A percentile compares a stretch with the other conserved stretches of the same genome.
These are phyloP conservation scores for Phoenix dactylifera DNA, from an alignment of 176 grass and related monocot species.

Conservation along the genomic window DNA sequence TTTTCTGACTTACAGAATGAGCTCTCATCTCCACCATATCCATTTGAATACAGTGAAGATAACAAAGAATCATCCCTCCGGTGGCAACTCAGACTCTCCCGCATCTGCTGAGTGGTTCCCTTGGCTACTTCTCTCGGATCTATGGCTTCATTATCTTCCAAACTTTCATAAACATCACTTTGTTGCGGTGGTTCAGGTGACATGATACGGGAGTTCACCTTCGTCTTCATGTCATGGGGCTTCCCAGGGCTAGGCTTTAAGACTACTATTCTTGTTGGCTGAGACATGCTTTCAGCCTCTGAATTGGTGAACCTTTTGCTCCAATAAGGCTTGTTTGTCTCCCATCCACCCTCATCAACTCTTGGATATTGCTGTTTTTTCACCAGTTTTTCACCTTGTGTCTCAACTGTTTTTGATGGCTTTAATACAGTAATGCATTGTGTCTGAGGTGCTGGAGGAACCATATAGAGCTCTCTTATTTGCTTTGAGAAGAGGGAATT, in stretches of 20 bases:
- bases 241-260: slow-evolving; percentile 65
- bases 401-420: slow-evolving; percentile 57
- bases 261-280: slow-evolving; percentile 78
- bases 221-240: slow-evolving; percentile 6
- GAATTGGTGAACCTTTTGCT: slow-evolving; percentile 40
- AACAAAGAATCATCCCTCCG: slow-evolving; percentile 73
- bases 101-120: slow-evolving; percentile 18
- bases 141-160: slow-evolving; percentile 18
- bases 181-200: slow-evolving; percentile 19
- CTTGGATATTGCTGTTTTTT: slow-evolving; percentile 13
- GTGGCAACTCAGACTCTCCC: slow-evolving; percentile 17
- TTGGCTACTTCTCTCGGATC: slow-evolving; percentile 11
- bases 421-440: slow-evolving; percentile 84
- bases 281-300: slow-evolving; percentile 37
- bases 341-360: slow-evolving; percentile 27
- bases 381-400: slow-evolving; percentile 26
- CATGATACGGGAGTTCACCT: slow-evolving; percentile 14
- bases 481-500: slow-evolving; percentile 45
- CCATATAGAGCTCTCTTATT: slow-evolving; percentile 3
- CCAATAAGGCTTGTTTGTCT: slow-evolving; percentile 22
- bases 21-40: slow-evolving; percentile 83
- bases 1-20: slow-evolving; percentile 71
- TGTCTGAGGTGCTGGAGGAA: slow-evolving; percentile 39
- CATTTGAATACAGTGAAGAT: slow-evolving; percentile 85
- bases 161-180: slow-evolving; percentile 14